Percentiles rank a stretch among this genome's conserved stretches.
Evolutionary conservation across 2,329 filamentous ascomycete species (phyloP).

Genomic region (Taxawa tesnikishii): DNA sequence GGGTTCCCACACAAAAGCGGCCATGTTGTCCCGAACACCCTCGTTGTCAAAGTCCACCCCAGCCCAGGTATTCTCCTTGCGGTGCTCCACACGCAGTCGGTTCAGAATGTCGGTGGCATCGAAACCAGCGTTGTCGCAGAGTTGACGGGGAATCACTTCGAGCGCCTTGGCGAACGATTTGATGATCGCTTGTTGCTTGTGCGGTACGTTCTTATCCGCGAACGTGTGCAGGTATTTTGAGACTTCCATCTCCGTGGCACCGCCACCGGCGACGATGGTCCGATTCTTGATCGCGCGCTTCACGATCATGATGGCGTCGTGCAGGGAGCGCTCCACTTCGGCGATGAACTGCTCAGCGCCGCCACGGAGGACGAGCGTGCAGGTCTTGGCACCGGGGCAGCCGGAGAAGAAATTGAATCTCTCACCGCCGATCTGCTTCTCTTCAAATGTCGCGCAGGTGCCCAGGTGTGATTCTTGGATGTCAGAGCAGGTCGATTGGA

Average conservation of each 20-base stretch:
- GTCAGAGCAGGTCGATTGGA: slow-evolving; percentile 94
- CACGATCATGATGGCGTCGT: slow-evolving; percentile 99
- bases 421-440: slow-evolving; percentile 93
- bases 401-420: slow-evolving; percentile 98
- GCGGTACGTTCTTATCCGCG: slow-evolving; percentile 80
- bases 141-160: slow-evolving; percentile 88
- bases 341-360: slow-evolving; percentile 99
- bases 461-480: slow-evolving; percentile 83
- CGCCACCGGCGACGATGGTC: slow-evolving; percentile 88
- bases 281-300: slow-evolving; percentile 95
- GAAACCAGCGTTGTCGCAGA: slow-evolving; percentile 97
- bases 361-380: slow-evolving; percentile 86
- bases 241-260: slow-evolving; percentile 92
- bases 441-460: slow-evolving; percentile 81
- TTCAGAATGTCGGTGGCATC: slow-evolving; percentile 98
- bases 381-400: slow-evolving; percentile 91
- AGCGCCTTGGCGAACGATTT: slow-evolving; percentile 96
- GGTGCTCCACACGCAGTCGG: slow-evolving; percentile 88
- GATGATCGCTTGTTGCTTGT: slow-evolving; percentile 96
- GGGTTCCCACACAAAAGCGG: slow-evolving; percentile 94
- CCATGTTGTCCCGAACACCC: slow-evolving; percentile 88
- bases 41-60: slow-evolving; percentile 92
- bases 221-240: slow-evolving; percentile 87
- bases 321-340: slow-evolving; percentile 91
- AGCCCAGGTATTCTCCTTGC: slow-evolving; percentile 84